Evolutionary conservation across 371 early-diverging fungal genomes (phyloP).

Genomic region (Rhizomucor miehei): DNA sequence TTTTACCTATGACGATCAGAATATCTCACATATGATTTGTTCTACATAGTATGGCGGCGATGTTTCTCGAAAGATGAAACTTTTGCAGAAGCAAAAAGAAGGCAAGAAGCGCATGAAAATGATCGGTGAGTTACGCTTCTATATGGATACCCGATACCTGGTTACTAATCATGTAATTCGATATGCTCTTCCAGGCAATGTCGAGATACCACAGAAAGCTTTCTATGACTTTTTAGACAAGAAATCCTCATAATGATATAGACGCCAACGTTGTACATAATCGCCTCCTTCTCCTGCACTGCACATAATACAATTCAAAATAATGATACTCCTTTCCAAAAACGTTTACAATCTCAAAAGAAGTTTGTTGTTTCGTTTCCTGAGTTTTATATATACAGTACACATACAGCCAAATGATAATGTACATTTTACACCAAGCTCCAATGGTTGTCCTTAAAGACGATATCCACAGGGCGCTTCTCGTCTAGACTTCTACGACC

Average conservation of each 20-base stretch:
- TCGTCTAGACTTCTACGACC: conserved; percentile 38
- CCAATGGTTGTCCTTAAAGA: conserved; percentile 10
- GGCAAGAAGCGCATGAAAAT: conserved; percentile 86
- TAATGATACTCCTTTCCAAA: too few species aligned
- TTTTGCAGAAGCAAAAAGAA: conserved; percentile 86
- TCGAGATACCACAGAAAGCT: conserved; percentile 71
- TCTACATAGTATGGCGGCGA: conserved; percentile 84
- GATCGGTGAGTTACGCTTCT: conserved; percentile 65
- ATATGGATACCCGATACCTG: too few species aligned
- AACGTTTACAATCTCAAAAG: too few species aligned
- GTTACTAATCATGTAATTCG: neutral
- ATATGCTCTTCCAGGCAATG: conserved; percentile 42
- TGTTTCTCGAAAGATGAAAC: conserved; percentile 90
- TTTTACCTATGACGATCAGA: neutral
- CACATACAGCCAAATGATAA: too few species aligned
- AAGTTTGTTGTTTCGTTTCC: too few species aligned
- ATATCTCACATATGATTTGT: too few species aligned
- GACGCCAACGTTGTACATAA: too few species aligned
- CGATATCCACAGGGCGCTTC: conserved; percentile 24
- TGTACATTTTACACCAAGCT: conserved; percentile 11
- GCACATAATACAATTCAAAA: too few species aligned
- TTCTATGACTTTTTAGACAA: conserved; percentile 71
- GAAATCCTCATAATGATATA: conserved; percentile 10
- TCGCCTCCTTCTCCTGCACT: too few species aligned
- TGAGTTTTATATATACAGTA: too few species aligned